Evolutionary conservation across 768 basidiomycete species (phyloP).

Genomic region (Termitomyces sp.): DNA sequence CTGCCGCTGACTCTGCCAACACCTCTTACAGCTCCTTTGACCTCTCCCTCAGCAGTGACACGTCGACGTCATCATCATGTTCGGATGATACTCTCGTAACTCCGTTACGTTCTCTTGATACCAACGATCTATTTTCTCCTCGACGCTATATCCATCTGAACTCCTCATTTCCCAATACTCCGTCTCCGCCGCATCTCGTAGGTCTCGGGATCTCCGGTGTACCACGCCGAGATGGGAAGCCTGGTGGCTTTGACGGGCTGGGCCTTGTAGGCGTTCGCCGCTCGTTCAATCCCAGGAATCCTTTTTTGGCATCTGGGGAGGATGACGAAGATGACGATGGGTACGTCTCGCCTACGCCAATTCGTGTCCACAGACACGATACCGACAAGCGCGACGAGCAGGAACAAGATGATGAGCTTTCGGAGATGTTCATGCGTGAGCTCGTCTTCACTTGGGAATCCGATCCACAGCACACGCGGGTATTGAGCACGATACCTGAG

Average conservation of each 20-base stretch:
- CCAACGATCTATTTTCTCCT: conserved; percentile 15
- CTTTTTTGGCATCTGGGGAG: background rate
- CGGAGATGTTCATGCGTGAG: conserved; percentile 15
- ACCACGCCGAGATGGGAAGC: conserved; percentile 13
- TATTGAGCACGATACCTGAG: conserved; percentile 14
- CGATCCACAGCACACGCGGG: conserved; percentile 11
- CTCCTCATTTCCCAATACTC: background rate
- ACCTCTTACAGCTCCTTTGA: conserved; percentile 4
- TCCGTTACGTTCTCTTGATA: background rate
- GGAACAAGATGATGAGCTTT: conserved; percentile 1
- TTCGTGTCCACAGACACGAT: background rate
- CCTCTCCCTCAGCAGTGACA: conserved; percentile 14
- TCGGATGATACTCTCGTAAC: conserved; percentile 10
- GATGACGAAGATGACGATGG: conserved; percentile 11
- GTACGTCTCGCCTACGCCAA: conserved; percentile 13
- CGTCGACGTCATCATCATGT: conserved; percentile 12
- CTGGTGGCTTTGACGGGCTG: conserved; percentile 13
- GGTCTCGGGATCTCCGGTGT: conserved; percentile 20
- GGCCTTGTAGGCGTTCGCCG: conserved; percentile 17
- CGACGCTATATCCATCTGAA: background rate
- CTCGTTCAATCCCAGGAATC: conserved; percentile 6
- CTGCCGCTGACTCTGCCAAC: background rate
- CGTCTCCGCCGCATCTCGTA: conserved; percentile 1
- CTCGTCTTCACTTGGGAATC: conserved; percentile 15
- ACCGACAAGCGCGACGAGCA: background rate